phyloP scores from a whole-genome alignment of 495 filamentous ascomycete species.

The Monascus purpureus region DNA sequence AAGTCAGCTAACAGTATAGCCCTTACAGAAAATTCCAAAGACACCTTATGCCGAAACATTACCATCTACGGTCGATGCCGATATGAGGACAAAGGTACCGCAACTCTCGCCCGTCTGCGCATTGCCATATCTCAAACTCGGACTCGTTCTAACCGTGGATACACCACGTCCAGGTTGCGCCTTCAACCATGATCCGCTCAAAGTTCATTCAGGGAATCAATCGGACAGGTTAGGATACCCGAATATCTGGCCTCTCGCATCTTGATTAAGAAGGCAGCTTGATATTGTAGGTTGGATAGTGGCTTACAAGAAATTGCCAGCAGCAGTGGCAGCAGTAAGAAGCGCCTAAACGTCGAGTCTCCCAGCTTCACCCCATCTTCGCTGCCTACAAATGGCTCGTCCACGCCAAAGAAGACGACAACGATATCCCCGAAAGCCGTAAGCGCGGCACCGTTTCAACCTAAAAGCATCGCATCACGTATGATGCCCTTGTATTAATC shows the following conservation, averaged over 20 bases:
- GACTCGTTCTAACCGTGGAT: slow-evolving; percentile 12
- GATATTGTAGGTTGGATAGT: no score
- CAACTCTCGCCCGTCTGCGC: slow-evolving; percentile 1
- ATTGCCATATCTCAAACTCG: no score
- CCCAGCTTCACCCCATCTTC: slow-evolving; percentile 80
- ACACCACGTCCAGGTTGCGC: slow-evolving; percentile 47
- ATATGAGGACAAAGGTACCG: slow-evolving; percentile 66
- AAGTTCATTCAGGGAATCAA: slow-evolving; percentile 34
- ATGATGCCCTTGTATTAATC: slow-evolving; percentile 7
- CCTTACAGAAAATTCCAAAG: slow-evolving; percentile 52
- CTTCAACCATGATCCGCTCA: slow-evolving; percentile 77
- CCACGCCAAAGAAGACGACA: slow-evolving; percentile 42
- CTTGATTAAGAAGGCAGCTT: no score
- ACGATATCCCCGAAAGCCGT: slow-evolving; percentile 77
- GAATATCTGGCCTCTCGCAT: background rate
- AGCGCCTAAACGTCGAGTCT: slow-evolving; percentile 87
- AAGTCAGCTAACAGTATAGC: background rate
- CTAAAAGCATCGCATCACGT: slow-evolving; percentile 36
- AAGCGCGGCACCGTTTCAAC: slow-evolving; percentile 85
- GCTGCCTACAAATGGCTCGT: slow-evolving; percentile 33
- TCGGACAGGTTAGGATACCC: slow-evolving; percentile 39
- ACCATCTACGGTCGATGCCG: slow-evolving; percentile 89
- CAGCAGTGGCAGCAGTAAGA: slow-evolving; percentile 40
- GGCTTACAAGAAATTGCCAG: slow-evolving; percentile 1
- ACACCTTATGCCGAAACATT: slow-evolving; percentile 84